Evolutionary conservation across 495 filamentous ascomycete species (phyloP), one percentile per base, ranked within the genome.

Genomic region (Endocarpon pusillum): DNA sequence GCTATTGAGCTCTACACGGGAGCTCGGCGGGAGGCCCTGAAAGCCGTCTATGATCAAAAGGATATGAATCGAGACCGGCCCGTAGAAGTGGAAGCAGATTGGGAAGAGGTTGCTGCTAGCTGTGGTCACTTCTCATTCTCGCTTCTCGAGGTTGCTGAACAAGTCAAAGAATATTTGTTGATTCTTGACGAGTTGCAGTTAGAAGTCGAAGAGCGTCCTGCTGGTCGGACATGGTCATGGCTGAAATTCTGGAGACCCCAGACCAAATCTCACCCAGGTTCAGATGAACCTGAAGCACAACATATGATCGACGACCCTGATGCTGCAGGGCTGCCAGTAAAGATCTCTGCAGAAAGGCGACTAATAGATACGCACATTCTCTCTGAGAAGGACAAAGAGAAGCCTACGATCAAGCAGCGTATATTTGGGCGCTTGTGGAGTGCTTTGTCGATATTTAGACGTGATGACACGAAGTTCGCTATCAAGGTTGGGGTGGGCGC

Each of bases 111-210:
- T 6, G 82, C 85, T 20, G 89, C 89, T 3, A 87, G 82, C 28
- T 97, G 89, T 46, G 86, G 87, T 2, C 83, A 96, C 48, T 97
- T 94, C 49, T 81, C 77, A 47, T 92, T 84, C 45, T 85, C 80
- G 14, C 59, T 97, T 18, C 66, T 85, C 36, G 76, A 83, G 41
- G 83, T 96, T 52, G 85, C 84, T 0, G 79, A 92, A 47, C 83
- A 94, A 48, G 76, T 92, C 62, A 68, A 80, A 36, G 69, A 63
- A 8, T 81, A 87, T 40, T 53, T 97, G n/a, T 64, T 78, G 25
- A 75, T 91, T 14, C 48, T 97, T 14, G 82, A 92, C 42, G 78
- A 93, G 32, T 51, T 96, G 38, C 82, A 87, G 43, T 60, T 69
- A 32, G 69, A 69, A 25, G 61, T 65, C 21, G 64, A 80, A 35